Conservation (phyloP, 352 stramenopile species). For the Globisporangium parvum region DNA sequence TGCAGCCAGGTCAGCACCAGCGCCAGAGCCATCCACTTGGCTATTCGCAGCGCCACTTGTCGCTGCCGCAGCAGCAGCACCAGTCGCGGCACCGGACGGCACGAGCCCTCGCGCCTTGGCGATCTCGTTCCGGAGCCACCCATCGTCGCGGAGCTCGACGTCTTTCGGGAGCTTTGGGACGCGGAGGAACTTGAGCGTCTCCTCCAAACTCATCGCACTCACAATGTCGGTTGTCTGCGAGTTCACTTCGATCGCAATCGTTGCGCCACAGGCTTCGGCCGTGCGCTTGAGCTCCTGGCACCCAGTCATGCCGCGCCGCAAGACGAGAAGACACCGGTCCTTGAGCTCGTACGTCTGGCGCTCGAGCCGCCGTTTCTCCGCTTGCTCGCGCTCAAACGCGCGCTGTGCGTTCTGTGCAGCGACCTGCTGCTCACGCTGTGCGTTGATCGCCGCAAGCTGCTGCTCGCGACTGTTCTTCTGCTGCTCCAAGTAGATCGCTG, state of each 20-base stretch:
- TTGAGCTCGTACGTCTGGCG: conserved; percentile 40
- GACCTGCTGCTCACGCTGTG: conserved; percentile 7
- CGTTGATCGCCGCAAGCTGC: conserved; percentile 1
- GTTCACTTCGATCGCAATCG: conserved; percentile 72
- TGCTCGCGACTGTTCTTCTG: conserved; percentile 5
- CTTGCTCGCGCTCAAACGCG: not conserved
- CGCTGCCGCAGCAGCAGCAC: not conserved
- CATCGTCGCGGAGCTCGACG: conserved; percentile 63
- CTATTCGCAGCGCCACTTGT: not conserved
- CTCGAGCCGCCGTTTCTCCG: conserved; percentile 27
- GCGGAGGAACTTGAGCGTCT: conserved; percentile 70
- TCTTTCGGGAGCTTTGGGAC: conserved; percentile 56
- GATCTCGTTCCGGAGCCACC: conserved; percentile 70
- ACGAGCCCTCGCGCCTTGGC: conserved; percentile 39
- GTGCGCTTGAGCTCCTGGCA: conserved; percentile 63
- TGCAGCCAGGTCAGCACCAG: conserved; percentile 5
- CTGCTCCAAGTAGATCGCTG: conserved; percentile 18
- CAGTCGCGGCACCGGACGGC: not conserved
- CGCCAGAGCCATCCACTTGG: not conserved
- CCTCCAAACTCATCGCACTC: conserved; percentile 45
- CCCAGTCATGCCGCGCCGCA: conserved; percentile 62
- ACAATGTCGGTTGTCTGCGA: conserved; percentile 75
- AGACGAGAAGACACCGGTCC: conserved; percentile 58
- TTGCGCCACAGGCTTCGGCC: conserved; percentile 52
- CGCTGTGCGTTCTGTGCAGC: conserved; percentile 12